Evolutionary conservation across 306 rosid species (phyloP).

Genomic region (Dryas drummondii): DNA sequence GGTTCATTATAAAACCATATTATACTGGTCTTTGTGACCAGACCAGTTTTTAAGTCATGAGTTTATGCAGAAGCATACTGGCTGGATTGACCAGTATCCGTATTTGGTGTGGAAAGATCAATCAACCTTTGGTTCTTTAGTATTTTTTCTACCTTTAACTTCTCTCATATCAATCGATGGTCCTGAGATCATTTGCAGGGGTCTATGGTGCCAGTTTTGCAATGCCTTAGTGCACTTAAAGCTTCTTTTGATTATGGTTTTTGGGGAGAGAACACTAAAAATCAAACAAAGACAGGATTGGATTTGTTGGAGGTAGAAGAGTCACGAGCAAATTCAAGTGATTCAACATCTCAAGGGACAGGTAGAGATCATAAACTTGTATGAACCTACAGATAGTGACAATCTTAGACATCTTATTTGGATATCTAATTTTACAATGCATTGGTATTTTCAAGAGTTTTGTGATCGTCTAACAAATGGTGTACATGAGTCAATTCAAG

Average conservation of each 20-base stretch:
- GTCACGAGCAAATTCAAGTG: constrained; percentile 6
- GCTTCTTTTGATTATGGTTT: constrained; percentile 61
- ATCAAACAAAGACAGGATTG: constrained; percentile 62
- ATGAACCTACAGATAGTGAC: background rate
- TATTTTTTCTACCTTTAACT: background rate
- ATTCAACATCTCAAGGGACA: constrained; percentile 35
- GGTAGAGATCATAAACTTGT: constrained; percentile 17
- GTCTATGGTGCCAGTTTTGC: constrained; percentile 77
- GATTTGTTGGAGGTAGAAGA: constrained; percentile 46
- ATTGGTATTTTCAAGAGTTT: background rate
- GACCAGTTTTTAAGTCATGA: constrained; percentile 19
- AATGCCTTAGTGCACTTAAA: constrained; percentile 72
- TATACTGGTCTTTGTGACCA: constrained; percentile 7
- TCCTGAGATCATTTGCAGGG: constrained; percentile 62
- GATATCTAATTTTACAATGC: background rate
- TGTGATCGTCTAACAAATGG: background rate
- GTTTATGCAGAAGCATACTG: constrained; percentile 16
- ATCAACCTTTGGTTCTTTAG: constrained; percentile 13
- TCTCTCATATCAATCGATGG: constrained; percentile 31
- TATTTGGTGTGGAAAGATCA: constrained; percentile 17
- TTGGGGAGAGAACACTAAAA: constrained; percentile 51
- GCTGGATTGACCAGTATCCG: constrained; percentile 21
- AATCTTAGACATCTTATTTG: background rate
- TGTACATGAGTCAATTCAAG: background rate
- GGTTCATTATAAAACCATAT: background rate